Evolutionary conservation across 345 rosid species (phyloP).

Genomic region (Bretschneidera sinensis): DNA sequence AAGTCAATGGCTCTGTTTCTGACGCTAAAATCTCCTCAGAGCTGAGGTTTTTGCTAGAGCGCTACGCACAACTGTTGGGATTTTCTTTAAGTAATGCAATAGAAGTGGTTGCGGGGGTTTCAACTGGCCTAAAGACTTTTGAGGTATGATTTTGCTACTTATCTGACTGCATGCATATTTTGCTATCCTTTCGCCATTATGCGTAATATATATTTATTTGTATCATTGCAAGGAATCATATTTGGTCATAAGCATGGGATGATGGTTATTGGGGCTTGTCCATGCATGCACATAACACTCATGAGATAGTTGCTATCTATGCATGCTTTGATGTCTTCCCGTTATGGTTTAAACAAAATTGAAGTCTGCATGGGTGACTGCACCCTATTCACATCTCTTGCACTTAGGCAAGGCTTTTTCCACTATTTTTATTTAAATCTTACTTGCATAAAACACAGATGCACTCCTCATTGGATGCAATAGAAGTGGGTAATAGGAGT

Average conservation of each 20-base stretch:
- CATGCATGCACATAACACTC: not conserved
- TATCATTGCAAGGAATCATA: not conserved
- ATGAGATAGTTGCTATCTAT: not conserved
- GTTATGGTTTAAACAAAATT: too few relatives aligned
- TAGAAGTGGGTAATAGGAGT: not conserved
- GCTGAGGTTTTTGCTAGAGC: constrained; percentile 64
- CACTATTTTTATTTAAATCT: not conserved
- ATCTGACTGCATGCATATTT: constrained; percentile 3
- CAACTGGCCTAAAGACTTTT: constrained; percentile 44
- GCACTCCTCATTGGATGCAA: not conserved
- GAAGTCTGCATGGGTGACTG: too few relatives aligned
- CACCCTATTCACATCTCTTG: too few relatives aligned
- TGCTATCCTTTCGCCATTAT: not conserved
- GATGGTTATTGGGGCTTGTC: not conserved
- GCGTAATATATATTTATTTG: constrained; percentile 1
- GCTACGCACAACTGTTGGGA: constrained; percentile 69
- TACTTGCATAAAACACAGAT: too few relatives aligned
- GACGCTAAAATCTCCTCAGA: constrained; percentile 50
- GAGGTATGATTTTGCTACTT: constrained; percentile 41
- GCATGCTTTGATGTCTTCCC: too few relatives aligned
- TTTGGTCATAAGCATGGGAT: not conserved
- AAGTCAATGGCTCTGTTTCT: constrained; percentile 52
- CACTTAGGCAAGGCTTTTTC: not conserved
- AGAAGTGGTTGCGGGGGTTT: constrained; percentile 48
- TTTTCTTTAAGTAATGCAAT: constrained; percentile 61